Conservation (phyloP, 441 rosid genomes). For the Metrosideros polymorpha region DNA sequence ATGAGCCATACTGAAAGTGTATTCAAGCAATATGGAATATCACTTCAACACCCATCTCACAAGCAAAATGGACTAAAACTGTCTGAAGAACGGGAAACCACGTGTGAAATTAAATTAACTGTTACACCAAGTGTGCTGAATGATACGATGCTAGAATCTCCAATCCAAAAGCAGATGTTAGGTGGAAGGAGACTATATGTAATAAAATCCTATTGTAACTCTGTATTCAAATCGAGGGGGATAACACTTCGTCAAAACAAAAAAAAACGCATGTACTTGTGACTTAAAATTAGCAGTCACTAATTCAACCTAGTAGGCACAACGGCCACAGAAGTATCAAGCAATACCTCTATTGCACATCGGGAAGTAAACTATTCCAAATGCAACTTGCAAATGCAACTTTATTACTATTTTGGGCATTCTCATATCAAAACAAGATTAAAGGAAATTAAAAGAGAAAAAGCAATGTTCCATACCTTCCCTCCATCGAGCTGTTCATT, state of each 20-base stretch:
- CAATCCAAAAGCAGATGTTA: neutral
- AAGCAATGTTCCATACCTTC: constrained; percentile 36
- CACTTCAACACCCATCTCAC: neutral
- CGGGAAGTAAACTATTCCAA: neutral
- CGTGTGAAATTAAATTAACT: neutral
- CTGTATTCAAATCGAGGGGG: neutral
- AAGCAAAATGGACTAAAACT: neutral
- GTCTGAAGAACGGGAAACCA: neutral
- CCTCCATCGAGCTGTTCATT: constrained; percentile 41
- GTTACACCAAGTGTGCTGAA: neutral
- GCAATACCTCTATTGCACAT: neutral
- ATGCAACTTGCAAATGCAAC: neutral
- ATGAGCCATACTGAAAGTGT: neutral
- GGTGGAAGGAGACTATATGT: neutral
- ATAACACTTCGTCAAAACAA: neutral
- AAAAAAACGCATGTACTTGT: neutral
- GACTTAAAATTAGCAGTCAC: neutral
- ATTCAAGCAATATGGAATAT: neutral
- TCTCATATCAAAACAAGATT: neutral
- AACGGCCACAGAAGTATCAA: neutral
- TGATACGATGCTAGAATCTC: neutral
- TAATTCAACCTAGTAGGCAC: neutral
- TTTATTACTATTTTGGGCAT: neutral
- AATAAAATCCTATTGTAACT: neutral
- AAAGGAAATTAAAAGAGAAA: neutral